These are phyloP conservation scores for Pyricularia sp. DNA, from an alignment of 2,329 filamentous ascomycete genomes.

Conservation along the genomic window DNA sequence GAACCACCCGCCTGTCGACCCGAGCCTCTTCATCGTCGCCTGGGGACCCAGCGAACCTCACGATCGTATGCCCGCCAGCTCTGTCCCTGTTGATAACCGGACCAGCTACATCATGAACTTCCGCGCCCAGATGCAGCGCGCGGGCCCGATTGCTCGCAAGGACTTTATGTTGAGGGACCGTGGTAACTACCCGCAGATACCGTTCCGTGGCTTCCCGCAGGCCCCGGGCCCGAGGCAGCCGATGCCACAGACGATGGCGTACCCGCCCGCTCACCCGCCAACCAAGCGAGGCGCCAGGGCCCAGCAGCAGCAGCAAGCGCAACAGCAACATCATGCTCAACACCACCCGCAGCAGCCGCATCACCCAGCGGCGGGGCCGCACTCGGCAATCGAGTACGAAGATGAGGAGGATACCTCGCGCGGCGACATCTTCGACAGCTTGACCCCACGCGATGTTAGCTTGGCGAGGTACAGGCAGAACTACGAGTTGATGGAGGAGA, in stretches of 20 bases:
- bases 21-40: slow-evolving; percentile 83
- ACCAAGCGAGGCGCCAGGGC: slow-evolving; percentile 33
- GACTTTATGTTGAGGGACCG: slow-evolving; percentile 93
- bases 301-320: slow-evolving; percentile 15
- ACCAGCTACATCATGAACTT: slow-evolving; percentile 52
- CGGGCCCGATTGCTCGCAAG: slow-evolving; percentile 77
- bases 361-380: slow-evolving; percentile 8
- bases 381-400: slow-evolving; percentile 39
- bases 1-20: slow-evolving; percentile 54
- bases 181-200: slow-evolving; percentile 80
- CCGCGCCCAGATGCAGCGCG: slow-evolving; percentile 56
- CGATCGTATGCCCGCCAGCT: slow-evolving; percentile 60
- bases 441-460: slow-evolving; percentile 85
- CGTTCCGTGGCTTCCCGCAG: slow-evolving; percentile 45
- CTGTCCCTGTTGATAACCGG: slow-evolving; percentile 55
- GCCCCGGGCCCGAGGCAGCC: slow-evolving; percentile 38
- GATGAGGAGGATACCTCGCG: slow-evolving; percentile 84
- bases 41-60: slow-evolving; percentile 70
- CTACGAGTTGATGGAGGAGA: slow-evolving; percentile 98
- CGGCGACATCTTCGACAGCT: slow-evolving; percentile 81
- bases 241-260: slow-evolving; percentile 53
- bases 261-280: slow-evolving; percentile 42
- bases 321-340: not conserved
- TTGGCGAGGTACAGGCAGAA: slow-evolving; percentile 83
- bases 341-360: not conserved